These are phyloP conservation scores for Kockiozyma suomiensis DNA, from an alignment of 805 yeast genomes.

Conservation along the genomic window DNA sequence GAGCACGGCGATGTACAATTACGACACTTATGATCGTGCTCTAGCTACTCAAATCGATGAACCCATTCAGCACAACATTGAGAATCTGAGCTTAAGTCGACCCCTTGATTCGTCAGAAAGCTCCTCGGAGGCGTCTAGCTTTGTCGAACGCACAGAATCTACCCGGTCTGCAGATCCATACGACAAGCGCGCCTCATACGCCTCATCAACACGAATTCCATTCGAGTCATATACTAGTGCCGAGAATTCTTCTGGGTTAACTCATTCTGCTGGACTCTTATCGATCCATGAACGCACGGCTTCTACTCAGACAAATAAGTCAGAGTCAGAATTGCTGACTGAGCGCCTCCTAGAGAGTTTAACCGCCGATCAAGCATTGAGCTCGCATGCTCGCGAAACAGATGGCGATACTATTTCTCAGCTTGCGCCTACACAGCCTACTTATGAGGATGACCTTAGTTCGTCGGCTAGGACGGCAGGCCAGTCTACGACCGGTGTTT, in stretches of 20 bases:
- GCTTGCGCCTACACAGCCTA: not conserved
- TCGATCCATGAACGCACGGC: slow-evolving; percentile 14
- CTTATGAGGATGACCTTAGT: not conserved
- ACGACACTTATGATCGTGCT: not conserved
- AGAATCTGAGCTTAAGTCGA: slow-evolving; percentile 16
- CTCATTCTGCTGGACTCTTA: not conserved
- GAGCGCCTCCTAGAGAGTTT: slow-evolving; percentile 17
- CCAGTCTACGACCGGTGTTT: not conserved
- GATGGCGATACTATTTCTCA: not conserved
- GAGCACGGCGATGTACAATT: slow-evolving; percentile 10
- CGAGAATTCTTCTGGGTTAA: not conserved
- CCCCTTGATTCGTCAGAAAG: slow-evolving; percentile 26
- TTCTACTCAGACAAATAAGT: slow-evolving; percentile 10
- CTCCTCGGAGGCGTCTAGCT: slow-evolving; percentile 20
- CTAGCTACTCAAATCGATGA: slow-evolving; percentile 2
- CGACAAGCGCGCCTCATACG: slow-evolving; percentile 4
- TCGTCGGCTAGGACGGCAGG: not conserved
- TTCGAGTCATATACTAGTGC: not conserved
- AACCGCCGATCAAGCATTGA: slow-evolving; percentile 2
- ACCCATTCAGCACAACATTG: slow-evolving; percentile 11
- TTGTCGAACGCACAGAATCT: slow-evolving; percentile 5
- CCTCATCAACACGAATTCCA: slow-evolving; percentile 2
- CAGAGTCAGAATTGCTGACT: slow-evolving; percentile 26
- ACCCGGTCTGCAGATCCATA: not conserved
- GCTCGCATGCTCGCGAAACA: not conserved